phyloP scores from a whole-genome alignment of 2,329 filamentous ascomycete species.

The Nakataea oryzae region DNA sequence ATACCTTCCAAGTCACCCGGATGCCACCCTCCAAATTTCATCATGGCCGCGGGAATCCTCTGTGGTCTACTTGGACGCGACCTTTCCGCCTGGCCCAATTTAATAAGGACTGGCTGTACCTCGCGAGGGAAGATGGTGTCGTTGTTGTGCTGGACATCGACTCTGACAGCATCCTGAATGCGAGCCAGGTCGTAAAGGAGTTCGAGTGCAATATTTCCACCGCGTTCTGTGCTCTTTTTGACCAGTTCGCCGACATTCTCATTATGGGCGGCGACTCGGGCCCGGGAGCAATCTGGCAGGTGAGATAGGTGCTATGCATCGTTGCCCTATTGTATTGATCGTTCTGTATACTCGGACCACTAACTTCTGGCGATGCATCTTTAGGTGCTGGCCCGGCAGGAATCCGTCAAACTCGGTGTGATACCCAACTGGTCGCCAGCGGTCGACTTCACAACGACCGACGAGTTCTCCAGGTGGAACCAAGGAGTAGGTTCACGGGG shows the following conservation, averaged over 20 bases:
- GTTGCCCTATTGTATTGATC: not conserved
- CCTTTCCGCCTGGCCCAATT: conserved; percentile 58
- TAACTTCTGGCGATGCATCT: not conserved
- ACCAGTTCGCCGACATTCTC: conserved; percentile 63
- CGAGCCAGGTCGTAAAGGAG: conserved; percentile 48
- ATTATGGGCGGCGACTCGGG: conserved; percentile 71
- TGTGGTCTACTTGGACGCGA: conserved; percentile 81
- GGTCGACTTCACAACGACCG: conserved; percentile 43
- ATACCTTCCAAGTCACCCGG: conserved; percentile 28
- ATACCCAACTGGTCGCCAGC: conserved; percentile 55
- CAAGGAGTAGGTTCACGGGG: conserved; percentile 9
- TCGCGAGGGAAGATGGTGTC: conserved; percentile 79
- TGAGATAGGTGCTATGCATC: conserved; percentile 24
- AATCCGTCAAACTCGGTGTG: conserved; percentile 41
- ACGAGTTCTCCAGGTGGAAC: conserved; percentile 20
- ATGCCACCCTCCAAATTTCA: conserved; percentile 31
- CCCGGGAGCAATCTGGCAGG: conserved; percentile 65
- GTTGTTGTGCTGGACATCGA: conserved; percentile 64
- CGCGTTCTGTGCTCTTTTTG: conserved; percentile 69
- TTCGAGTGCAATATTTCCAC: conserved; percentile 67
- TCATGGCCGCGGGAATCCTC: conserved; percentile 36
- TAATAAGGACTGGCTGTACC: conserved; percentile 67
- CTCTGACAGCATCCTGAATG: conserved; percentile 41
- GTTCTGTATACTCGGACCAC: not conserved
- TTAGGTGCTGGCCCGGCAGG: conserved; percentile 43